phyloP scores from a whole-genome alignment of 129 eudicot species.

The Scalesia atractyloides region DNA sequence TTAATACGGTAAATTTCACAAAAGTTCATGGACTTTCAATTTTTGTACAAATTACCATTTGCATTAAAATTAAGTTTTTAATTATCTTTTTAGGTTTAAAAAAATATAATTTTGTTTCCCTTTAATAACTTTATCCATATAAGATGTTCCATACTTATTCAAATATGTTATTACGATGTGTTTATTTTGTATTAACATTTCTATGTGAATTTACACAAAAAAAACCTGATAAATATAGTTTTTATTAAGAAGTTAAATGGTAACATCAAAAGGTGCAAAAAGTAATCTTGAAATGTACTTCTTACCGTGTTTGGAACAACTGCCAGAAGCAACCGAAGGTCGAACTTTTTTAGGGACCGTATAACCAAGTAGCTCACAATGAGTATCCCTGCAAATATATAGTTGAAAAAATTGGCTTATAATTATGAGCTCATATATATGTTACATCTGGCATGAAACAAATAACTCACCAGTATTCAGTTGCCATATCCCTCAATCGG shows the following conservation, averaged over 20 bases:
- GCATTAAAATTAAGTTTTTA: no score
- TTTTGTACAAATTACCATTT: background rate
- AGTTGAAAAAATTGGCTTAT: background rate
- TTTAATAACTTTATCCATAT: no score
- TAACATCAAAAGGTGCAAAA: background rate
- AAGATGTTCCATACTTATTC: no score
- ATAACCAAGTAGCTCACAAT: conserved; percentile 74
- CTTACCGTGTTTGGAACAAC: conserved; percentile 31
- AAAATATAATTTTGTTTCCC: no score
- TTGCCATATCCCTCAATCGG: conserved; percentile 58
- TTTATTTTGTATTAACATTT: no score
- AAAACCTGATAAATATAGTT: no score
- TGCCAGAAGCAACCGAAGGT: conserved; percentile 29
- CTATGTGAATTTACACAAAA: no score
- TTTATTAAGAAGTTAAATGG: background rate
- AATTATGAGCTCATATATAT: background rate
- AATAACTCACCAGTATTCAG: conserved; percentile 58
- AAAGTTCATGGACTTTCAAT: background rate
- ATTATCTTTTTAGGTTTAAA: no score
- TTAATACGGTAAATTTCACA: background rate
- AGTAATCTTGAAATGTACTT: background rate
- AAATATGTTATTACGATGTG: no score
- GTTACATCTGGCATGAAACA: conserved; percentile 1
- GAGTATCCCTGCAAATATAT: conserved; percentile 62
- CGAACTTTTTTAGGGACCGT: conserved; percentile 37